Base-by-base conservation (phyloP, 176 grass and related monocot genomes). In the Bromus sterilis region DNA sequence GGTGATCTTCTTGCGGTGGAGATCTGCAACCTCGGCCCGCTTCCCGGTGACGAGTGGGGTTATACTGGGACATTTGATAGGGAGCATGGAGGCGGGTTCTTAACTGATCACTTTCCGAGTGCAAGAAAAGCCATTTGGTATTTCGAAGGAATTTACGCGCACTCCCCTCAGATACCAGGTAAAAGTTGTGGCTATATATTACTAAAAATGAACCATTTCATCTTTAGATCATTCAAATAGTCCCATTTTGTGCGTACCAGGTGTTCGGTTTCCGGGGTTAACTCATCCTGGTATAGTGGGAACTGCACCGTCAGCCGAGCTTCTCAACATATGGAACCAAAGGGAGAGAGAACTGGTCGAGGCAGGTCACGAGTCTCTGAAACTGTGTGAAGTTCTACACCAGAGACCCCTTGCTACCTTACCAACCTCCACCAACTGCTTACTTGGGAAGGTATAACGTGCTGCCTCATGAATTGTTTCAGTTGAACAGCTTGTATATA, bases 41-140 rank as follows among this genome's bases (percentile, higher is more conserved):
- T 98, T 79, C 90, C 90, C n/a, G 95, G 90, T 12, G 88, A 94
- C 21, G 92, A 94, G 63, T 98, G 92, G 95, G 92, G 92, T 41
- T 94, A 89, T 70, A 98, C 95, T 43, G 92, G 86, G 41, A 94
- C 91, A 71, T 98, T 94, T 12, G 95, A 93, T 74, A 94, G 90
- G 84, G 95, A 89, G 25, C 94, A 94, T 66, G 92, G 95, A 37
- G 95, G 95, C 30, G 90, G 95, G 26, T 98, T 94, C 78, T 82
- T 98, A 83, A 98, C 90, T 3, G 95, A 93, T 12, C 90, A 98
- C 71, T 93, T 98, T 61, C 95, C 95, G 35, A 80, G 41, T 82
- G 95, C 92, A 78, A 93, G 90, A 55, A 93, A 98, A 75, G 88
- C 86, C 13, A 94, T 98, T 72, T 98, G 92, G 95, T 98, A 98